Conservation (phyloP, 2,329 filamentous ascomycete species). For the Didymosphaeria variabile region DNA sequence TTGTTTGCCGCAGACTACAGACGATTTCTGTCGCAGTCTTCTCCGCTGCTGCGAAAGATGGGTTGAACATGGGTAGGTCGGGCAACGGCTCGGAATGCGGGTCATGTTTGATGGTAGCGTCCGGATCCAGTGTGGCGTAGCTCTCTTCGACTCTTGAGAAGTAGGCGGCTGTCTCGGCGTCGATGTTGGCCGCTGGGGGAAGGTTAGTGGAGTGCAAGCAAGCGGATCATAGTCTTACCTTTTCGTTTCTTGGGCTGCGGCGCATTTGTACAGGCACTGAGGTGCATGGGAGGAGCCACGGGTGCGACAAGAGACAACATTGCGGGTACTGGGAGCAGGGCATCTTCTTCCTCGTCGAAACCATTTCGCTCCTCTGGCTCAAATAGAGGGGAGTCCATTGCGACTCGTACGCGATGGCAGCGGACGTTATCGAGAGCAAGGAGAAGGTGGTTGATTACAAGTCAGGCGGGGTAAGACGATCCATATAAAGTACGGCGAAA, state of each 20-base stretch:
- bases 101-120: not conserved
- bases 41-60: slow-evolving; percentile 1
- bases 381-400: slow-evolving; percentile 1
- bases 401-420: not conserved
- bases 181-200: not conserved
- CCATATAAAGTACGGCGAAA: too few species aligned
- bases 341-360: not conserved
- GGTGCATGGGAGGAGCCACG: not conserved
- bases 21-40: not conserved
- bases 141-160: slow-evolving; percentile 1
- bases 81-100: slow-evolving; percentile 6
- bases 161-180: slow-evolving; percentile 4
- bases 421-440: too few species aligned
- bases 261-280: not conserved
- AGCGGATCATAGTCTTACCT: not conserved
- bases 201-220: not conserved
- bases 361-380: not conserved
- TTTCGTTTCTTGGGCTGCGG: slow-evolving; percentile 4
- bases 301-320: not conserved
- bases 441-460: too few species aligned
- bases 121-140: not conserved
- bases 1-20: slow-evolving; percentile 2
- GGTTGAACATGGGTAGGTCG: not conserved
- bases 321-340: not conserved
- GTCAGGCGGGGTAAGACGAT: too few species aligned